Evolutionary conservation across 768 basidiomycete genomes (phyloP).

Genomic region (Polyporus arcularius): DNA sequence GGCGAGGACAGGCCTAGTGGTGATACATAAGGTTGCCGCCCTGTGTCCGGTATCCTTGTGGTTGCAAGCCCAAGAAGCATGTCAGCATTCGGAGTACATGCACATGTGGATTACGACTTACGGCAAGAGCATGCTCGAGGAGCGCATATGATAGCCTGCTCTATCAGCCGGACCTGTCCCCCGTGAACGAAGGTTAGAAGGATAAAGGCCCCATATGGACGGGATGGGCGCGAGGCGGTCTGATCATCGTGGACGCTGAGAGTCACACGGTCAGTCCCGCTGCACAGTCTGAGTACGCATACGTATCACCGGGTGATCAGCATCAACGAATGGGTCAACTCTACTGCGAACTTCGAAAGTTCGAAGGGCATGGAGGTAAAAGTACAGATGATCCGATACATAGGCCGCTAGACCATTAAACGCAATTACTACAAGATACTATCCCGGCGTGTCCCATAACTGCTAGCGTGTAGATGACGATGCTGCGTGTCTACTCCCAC

Average conservation of each 20-base stretch:
- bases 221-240: not conserved
- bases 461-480: slow-evolving; percentile 1
- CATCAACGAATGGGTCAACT: slow-evolving; percentile 9
- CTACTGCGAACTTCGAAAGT: not conserved
- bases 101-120: slow-evolving; percentile 11
- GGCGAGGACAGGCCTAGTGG: slow-evolving; percentile 7
- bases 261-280: slow-evolving; percentile 14
- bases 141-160: slow-evolving; percentile 4
- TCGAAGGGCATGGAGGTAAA: slow-evolving; percentile 12
- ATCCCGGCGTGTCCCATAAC: slow-evolving; percentile 5
- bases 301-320: not conserved
- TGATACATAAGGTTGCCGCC: not conserved
- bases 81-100: slow-evolving; percentile 12
- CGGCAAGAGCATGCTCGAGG: slow-evolving; percentile 4
- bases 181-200: slow-evolving; percentile 11
- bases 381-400: slow-evolving; percentile 24
- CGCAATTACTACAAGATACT: slow-evolving; percentile 18
- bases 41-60: slow-evolving; percentile 3
- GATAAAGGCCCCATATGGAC: slow-evolving; percentile 17
- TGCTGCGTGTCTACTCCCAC: slow-evolving; percentile 10
- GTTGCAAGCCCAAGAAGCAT: not conserved
- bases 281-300: not conserved
- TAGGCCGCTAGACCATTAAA: slow-evolving; percentile 17
- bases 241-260: slow-evolving; percentile 1
- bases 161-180: slow-evolving; percentile 12